Evolutionary conservation across 495 filamentous ascomycete genomes (phyloP), one percentile per base, ranked within the genome.

Genomic region (Glarea lozoyensis): DNA sequence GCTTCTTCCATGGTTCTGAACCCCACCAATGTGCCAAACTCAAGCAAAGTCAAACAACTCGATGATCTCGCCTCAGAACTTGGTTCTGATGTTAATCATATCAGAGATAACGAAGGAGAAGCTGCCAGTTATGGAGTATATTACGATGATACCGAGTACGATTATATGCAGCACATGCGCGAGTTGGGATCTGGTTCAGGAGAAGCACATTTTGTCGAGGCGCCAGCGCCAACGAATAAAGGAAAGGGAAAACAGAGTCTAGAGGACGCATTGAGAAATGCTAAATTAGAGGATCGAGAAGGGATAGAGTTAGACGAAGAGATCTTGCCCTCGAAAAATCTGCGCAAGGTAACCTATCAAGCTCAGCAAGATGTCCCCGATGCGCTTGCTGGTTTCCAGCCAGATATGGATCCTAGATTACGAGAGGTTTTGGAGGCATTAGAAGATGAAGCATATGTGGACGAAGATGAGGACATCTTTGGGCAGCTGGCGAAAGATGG

Each of bases 81-180:
- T 36, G 81, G 84, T 6, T 59, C 66, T 12, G 70, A 73, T 42
- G 68, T 75, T 15, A 70, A 63, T 16, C 59, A 60, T 30, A 69
- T 95, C 44, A 81, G 89, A 53, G 71, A 74, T 33, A 96, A 99
- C 63, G 93, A 97, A 62, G 93, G 93, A 48, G 88, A 97, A 61
- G 93, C 93, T 3, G 92, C 93, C 46, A 85, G 86, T 61, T 76
- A 95, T 61, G 93, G 93, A 37, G 72, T 99, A 45, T 96, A 84
- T 73, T 81, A 58, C 55, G 76, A 81, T 57, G 92, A 98, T 62
- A 83, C 87, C 42, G 74, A 83, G 53, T 98, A 98, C 64, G 93
- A 98, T 55, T 98, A 98, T 65, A 97, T 98, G 92, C 92, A 99
- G 61, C 93, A 99, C 65, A 70, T 99, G 68, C 82, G 86, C n/a